Base-by-base conservation (phyloP, 257 asterid species). In the Leptodermis oblonga region DNA sequence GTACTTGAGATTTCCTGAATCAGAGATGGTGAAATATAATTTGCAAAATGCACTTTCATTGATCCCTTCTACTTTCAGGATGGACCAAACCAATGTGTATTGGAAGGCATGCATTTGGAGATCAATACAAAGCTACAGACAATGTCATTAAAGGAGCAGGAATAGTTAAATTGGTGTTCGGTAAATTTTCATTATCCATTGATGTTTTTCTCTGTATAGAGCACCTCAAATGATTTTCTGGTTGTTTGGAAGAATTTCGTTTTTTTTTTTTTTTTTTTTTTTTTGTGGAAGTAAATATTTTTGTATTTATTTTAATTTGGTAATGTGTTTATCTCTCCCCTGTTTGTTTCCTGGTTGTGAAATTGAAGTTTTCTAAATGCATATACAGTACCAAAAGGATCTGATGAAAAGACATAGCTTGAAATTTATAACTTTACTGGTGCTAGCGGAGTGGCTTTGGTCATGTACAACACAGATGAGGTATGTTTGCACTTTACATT, bases 381-480 rank as follows among this genome's bases (percentile, higher is more conserved):
- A 43, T 49, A 10, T 78, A 74, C 82, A 92, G 98, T 90, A 52
- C 96, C 98, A 41, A 96, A 90, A 82, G 99, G 97, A 64, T 78
- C 84, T 33, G 81, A 70, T 70, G 94, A 87, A 28, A 77, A 73
- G 82, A 87, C 87, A 4, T 97, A 90, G 73, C 31, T 87, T 0
- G 99, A 93, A 83, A 96, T 93, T 74, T 90, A 62, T 81, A 82
- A 93, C 78, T 93, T 93, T 82, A 87, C 96, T 60, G 97, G 97
- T 48, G 96, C 82, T 39, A 97, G 99, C 75, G 99, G 99, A 63
- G 99, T 93, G 67, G 97, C 97, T 78, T 80, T 90, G 77, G 76
- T 96, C 60, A 93, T 93, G 99, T 93, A 93, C 90, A 90, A 93
- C 92, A 93, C 99, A 36, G 97, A 90, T 68, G 99, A 93, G 99